These are phyloP conservation scores for Salix suchowensis DNA, from an alignment of 345 rosid genomes.

Conservation along the genomic window DNA sequence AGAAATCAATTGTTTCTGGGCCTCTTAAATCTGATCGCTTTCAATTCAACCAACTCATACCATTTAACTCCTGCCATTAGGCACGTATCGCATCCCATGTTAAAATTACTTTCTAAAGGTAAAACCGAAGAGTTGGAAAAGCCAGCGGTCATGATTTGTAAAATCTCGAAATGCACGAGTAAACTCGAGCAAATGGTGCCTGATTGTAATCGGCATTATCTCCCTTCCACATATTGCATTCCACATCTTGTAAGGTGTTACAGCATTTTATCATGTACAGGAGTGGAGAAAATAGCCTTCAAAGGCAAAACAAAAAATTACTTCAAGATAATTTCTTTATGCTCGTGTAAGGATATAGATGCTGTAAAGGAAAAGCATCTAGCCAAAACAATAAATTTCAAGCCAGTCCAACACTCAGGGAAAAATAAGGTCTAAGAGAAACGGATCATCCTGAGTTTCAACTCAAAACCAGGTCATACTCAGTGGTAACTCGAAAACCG, in stretches of 20 bases:
- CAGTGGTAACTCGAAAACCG: not conserved
- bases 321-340: not conserved
- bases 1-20: not conserved
- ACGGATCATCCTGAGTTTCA: not conserved
- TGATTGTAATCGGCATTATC: not conserved
- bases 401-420: not conserved
- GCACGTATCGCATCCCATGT: not conserved
- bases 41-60: not conserved
- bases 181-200: not conserved
- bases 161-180: not conserved
- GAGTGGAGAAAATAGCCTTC: not conserved
- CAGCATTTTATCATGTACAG: not conserved
- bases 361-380: not conserved
- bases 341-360: not conserved
- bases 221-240: not conserved
- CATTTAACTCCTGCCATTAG: not conserved
- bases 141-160: not conserved
- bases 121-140: not conserved
- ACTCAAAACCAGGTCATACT: not conserved
- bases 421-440: not conserved
- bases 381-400: not conserved
- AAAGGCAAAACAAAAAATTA: not conserved
- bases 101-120: not conserved
- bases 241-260: not conserved
- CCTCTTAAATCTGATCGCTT: not conserved